Conservation (phyloP, 495 filamentous ascomycete genomes). For the Penicillium paradoxum region DNA sequence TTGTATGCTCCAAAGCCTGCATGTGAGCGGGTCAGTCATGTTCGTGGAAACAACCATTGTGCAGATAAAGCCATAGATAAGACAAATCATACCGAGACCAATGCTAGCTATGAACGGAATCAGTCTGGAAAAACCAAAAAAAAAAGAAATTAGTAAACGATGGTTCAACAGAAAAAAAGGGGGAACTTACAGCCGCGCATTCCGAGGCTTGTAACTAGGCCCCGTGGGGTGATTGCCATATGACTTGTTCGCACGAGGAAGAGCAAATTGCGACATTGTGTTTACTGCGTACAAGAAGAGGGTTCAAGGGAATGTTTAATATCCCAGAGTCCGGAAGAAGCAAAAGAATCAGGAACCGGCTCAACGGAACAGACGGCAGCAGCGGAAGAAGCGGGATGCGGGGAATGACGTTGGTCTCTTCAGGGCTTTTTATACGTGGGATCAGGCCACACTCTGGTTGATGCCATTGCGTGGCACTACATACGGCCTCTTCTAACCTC, state of each 20-base stretch:
- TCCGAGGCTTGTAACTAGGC: conserved; percentile 15
- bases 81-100: conserved; percentile 27
- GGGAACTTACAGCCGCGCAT: conserved; percentile 18
- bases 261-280: conserved; percentile 23
- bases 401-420: conserved; percentile 23
- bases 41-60: no score
- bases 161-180: background rate
- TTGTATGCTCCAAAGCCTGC: conserved; percentile 32
- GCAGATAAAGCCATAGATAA: no score
- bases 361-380: conserved; percentile 8
- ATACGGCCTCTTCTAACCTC: no score
- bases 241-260: conserved; percentile 18
- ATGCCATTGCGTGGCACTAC: no score
- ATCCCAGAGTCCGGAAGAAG: no score
- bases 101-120: conserved; percentile 31
- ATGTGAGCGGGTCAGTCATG: background rate
- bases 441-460: conserved; percentile 10
- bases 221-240: conserved; percentile 12
- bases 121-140: conserved; percentile 16
- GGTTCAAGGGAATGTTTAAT: no score
- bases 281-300: no score
- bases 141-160: background rate
- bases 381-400: conserved; percentile 13
- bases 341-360: no score
- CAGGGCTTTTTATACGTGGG: background rate